Percentiles rank a stretch among this genome's conserved stretches.
Evolutionary conservation across 179 eudicot species (phyloP).

Genomic region (Monotropa hypopitys): DNA sequence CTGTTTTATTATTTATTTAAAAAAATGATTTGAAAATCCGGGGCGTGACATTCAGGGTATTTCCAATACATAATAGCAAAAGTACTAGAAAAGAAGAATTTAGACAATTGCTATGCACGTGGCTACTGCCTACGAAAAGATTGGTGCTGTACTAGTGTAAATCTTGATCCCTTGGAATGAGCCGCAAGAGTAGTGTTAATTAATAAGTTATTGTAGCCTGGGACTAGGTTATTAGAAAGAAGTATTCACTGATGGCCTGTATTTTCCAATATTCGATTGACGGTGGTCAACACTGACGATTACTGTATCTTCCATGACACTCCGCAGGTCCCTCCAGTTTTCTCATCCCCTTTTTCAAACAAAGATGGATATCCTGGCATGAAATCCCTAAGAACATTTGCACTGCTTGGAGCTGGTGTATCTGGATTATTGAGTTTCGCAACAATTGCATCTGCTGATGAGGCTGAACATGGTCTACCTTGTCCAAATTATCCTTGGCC

Average conservation of each 20-base stretch:
- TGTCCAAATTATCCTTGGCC: conserved; percentile 68
- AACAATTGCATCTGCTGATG: conserved; percentile 63
- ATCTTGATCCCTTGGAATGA: neutral
- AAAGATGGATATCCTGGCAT: conserved; percentile 45
- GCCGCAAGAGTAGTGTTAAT: neutral
- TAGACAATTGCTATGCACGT: neutral
- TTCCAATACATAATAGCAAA: neutral
- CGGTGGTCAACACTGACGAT: neutral
- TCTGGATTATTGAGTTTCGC: conserved; percentile 64
- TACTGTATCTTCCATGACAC: neutral
- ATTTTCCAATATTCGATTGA: neutral
- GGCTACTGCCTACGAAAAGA: neutral
- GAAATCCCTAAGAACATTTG: conserved; percentile 51
- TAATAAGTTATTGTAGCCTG: neutral
- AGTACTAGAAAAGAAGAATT: neutral
- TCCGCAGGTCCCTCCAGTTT: conserved; percentile 50
- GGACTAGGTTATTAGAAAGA: neutral
- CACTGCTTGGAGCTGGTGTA: conserved; percentile 85
- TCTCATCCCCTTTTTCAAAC: conserved; percentile 36
- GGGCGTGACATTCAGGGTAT: neutral
- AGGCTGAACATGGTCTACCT: conserved; percentile 72
- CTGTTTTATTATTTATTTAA: too few relatives aligned
- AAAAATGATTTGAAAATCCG: too few relatives aligned
- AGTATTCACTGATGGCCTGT: neutral
- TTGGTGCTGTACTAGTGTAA: neutral